These are phyloP conservation scores for Epichloe gansuensis DNA, from an alignment of 2,329 filamentous ascomycete species.

Conservation along the genomic window DNA sequence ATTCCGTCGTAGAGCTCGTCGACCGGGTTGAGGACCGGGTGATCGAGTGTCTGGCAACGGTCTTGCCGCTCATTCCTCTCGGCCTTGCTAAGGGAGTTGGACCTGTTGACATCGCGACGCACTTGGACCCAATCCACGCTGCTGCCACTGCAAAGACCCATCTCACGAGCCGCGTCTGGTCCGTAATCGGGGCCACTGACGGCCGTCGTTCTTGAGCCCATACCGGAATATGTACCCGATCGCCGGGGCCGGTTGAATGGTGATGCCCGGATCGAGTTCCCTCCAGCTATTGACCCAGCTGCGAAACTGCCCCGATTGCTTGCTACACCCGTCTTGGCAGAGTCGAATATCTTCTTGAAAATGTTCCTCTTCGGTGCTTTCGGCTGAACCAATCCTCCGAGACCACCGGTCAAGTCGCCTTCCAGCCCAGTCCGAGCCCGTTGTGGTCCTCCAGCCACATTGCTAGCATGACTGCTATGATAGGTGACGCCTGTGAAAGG, in stretches of 20 bases:
- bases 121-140: conserved; percentile 92
- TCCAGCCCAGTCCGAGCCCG: conserved; percentile 54
- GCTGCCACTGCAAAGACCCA: conserved; percentile 46
- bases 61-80: conserved; percentile 77
- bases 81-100: conserved; percentile 81
- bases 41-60: conserved; percentile 87
- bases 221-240: conserved; percentile 21
- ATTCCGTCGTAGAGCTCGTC: conserved; percentile 76
- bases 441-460: conserved; percentile 27
- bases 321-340: conserved; percentile 85
- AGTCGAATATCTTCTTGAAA: conserved; percentile 90
- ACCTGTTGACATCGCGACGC: conserved; percentile 85
- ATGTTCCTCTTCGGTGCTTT: conserved; percentile 78
- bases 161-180: conserved; percentile 51
- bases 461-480: conserved; percentile 72
- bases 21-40: conserved; percentile 76
- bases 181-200: conserved; percentile 23
- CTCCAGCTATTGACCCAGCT: conserved; percentile 31
- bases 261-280: conserved; percentile 29
- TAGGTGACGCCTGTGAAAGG: conserved; percentile 74
- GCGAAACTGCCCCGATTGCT: conserved; percentile 78
- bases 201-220: conserved; percentile 30
- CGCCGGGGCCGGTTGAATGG: conserved; percentile 30
- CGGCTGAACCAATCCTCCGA: conserved; percentile 67
- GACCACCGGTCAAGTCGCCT: conserved; percentile 51